Evolutionary conservation across 106 monocot species (phyloP), one percentile per base, ranked within the genome.

Genomic region (Dioscorea zingiberensis): DNA sequence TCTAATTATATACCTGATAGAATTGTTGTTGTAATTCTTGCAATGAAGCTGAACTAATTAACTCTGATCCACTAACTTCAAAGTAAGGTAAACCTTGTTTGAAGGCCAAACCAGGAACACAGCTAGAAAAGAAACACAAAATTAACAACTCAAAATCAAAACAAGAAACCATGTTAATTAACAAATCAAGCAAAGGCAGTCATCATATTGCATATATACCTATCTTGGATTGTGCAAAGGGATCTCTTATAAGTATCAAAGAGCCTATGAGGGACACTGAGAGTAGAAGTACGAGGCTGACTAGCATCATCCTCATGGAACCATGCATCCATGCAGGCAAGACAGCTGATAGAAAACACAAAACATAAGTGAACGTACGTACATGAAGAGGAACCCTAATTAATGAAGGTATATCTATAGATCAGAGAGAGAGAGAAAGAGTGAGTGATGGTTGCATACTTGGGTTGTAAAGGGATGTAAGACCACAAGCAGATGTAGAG

Each of bases 401-500:
- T 7, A 14, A 62, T 4, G 45, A 47, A 28, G 47, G 53, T 38
- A 18, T 21, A 21, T 25, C 25, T 15, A 12, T 25, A n/a, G n/a
- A n/a, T n/a, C n/a, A n/a, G n/a, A n/a, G n/a, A n/a, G n/a, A n/a
- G n/a, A n/a, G n/a, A n/a, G n/a, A n/a, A n/a, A n/a, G n/a, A n/a
- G n/a, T n/a, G n/a, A n/a, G n/a, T n/a, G n/a, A n/a, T n/a, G n/a
- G n/a, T n/a, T n/a, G n/a, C 25, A 29, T 84, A 84, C 79, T 80
- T 73, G 65, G 80, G 69, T 30, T 72, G 79, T 16, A 27, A 73
- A 8, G 75, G 84, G n/a, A 77, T 27, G 17, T 80, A 85, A 24
- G 77, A 80, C 93, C 93, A 93, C 3, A 93, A 21, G 64, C 72
- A 93, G 58, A 93, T 75, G 44, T 93, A 84, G 1, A 58, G n/a